phyloP scores from a whole-genome alignment of 768 basidiomycete genomes.

The Tulasnella sp. region DNA sequence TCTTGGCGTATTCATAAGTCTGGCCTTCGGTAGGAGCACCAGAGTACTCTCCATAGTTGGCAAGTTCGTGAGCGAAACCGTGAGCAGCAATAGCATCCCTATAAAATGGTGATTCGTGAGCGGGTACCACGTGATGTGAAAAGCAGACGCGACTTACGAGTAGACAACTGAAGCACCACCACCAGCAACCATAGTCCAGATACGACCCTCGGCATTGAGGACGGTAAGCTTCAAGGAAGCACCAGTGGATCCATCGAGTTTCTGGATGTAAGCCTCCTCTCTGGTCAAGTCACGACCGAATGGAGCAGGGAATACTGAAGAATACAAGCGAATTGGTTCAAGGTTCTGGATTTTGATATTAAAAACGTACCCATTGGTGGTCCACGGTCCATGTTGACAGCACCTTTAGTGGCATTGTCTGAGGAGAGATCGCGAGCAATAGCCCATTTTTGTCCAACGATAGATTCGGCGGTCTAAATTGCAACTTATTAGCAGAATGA shows the following conservation, averaged over 20 bases:
- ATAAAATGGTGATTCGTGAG: background rate
- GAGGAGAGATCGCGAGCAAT: slow-evolving; percentile 82
- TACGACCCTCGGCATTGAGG: slow-evolving; percentile 82
- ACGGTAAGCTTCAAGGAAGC: slow-evolving; percentile 97
- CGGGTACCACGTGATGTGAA: background rate
- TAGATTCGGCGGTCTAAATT: slow-evolving; percentile 72
- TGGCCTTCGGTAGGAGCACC: slow-evolving; percentile 97
- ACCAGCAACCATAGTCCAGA: slow-evolving; percentile 99
- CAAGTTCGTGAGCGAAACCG: slow-evolving; percentile 92
- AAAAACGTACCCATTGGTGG: slow-evolving; percentile 73
- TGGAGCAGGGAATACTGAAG: slow-evolving; percentile 64
- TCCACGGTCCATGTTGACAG: slow-evolving; percentile 75
- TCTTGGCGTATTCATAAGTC: slow-evolving; percentile 99
- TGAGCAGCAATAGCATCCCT: slow-evolving; percentile 78
- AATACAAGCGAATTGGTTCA: slow-evolving; percentile 10
- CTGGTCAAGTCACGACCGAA: slow-evolving; percentile 97
- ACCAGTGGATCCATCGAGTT: slow-evolving; percentile 92
- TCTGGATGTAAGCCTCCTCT: slow-evolving; percentile 99
- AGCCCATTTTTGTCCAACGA: slow-evolving; percentile 98
- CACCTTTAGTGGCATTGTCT: slow-evolving; percentile 38
- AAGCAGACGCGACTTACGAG: slow-evolving; percentile 18
- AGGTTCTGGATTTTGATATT: background rate
- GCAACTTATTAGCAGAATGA: background rate
- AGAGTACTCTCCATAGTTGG: slow-evolving; percentile 99
- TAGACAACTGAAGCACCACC: slow-evolving; percentile 71